Conservation (phyloP, 2,329 filamentous ascomycete species). For the Colletotrichum sojae region DNA sequence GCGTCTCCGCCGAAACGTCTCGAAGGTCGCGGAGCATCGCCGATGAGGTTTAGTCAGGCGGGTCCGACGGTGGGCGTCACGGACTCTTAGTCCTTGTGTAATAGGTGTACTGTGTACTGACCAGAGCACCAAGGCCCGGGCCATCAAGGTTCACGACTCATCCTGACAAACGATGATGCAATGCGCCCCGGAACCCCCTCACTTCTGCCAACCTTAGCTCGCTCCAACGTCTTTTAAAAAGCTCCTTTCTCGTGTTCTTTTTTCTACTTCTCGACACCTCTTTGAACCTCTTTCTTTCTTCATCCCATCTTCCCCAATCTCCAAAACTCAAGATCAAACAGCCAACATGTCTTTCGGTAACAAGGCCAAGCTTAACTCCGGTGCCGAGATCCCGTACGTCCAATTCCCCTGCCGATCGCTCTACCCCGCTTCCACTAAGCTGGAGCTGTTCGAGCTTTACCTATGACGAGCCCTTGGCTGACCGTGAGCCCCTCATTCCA, state of each 20-base stretch:
- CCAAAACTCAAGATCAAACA: neutral
- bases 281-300: constrained; percentile 1
- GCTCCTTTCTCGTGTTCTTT: constrained; percentile 12
- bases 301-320: neutral
- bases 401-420: constrained; percentile 16
- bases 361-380: constrained; percentile 73
- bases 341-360: constrained; percentile 67
- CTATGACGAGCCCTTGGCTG: constrained; percentile 42
- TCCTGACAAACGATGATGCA: constrained; percentile 41
- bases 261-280: neutral
- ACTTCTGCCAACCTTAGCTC: neutral
- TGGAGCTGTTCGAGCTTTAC: constrained; percentile 54
- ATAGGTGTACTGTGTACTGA: too few species aligned
- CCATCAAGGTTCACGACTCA: constrained; percentile 39
- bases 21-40: neutral
- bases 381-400: constrained; percentile 71
- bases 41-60: constrained; percentile 18
- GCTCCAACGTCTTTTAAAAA: constrained; percentile 4
- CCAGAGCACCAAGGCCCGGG: neutral
- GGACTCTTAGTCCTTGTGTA: neutral
- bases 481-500: constrained; percentile 43
- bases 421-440: constrained; percentile 17
- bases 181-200: constrained; percentile 34
- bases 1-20: constrained; percentile 15
- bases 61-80: constrained; percentile 37